A percentile compares a stretch with the other conserved stretches of the same genome.
phyloP scores from a whole-genome alignment of 2,329 filamentous ascomycete genomes.

The Venturia pyrina region DNA sequence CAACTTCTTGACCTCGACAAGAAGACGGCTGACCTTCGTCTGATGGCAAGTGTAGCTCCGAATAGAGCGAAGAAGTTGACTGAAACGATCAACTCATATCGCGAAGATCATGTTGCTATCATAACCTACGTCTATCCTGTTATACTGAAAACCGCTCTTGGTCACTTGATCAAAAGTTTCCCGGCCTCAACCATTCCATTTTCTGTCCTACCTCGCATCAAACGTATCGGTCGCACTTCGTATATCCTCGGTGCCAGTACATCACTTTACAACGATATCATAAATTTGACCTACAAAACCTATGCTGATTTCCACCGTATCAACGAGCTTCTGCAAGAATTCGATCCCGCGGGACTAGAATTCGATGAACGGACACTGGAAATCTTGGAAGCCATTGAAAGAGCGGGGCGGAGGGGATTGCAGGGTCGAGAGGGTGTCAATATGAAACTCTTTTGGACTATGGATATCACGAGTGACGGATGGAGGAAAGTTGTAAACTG shows the following conservation, averaged over 20 bases:
- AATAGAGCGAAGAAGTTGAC: not conserved
- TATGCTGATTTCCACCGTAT: conserved; percentile 49
- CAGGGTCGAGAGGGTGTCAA: conserved; percentile 21
- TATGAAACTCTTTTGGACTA: conserved; percentile 23
- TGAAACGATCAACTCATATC: not conserved
- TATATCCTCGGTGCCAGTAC: conserved; percentile 64
- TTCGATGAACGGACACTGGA: conserved; percentile 41
- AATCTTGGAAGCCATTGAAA: conserved; percentile 27
- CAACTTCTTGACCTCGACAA: conserved; percentile 3
- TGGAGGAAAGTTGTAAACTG: conserved; percentile 23
- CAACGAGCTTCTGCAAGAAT: conserved; percentile 51
- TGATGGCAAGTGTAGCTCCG: not conserved
- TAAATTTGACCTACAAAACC: conserved; percentile 51
- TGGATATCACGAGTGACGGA: conserved; percentile 26
- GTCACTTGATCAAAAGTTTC: conserved; percentile 49
- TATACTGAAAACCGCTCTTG: conserved; percentile 48
- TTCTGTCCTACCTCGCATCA: conserved; percentile 55
- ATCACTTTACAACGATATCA: conserved; percentile 57
- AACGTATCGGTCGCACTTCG: conserved; percentile 56
- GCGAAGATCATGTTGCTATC: conserved; percentile 36
- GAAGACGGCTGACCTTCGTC: not conserved
- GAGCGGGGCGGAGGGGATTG: conserved; percentile 18
- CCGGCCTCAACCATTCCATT: conserved; percentile 50
- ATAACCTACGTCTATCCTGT: conserved; percentile 57
- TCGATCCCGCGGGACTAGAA: conserved; percentile 52